These are phyloP conservation scores for Podospora bellae-mahoneyi DNA, from an alignment of 495 filamentous ascomycete genomes.

Conservation along the genomic window DNA sequence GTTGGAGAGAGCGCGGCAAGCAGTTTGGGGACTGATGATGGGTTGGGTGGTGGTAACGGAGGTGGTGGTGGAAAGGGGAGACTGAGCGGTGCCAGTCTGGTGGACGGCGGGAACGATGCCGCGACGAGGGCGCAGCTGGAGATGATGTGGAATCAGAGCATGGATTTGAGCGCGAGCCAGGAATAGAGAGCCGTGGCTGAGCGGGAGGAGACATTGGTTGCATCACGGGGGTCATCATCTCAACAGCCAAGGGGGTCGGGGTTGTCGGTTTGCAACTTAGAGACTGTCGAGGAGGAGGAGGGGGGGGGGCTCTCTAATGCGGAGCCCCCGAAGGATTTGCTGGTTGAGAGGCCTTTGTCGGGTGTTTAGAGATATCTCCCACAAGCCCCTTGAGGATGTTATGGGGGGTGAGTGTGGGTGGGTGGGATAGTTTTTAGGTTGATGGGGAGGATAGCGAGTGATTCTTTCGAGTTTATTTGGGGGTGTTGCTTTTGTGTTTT, in stretches of 20 bases:
- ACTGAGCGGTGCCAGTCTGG: conserved; percentile 43
- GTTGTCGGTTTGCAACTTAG: neutral
- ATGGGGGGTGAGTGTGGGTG: neutral
- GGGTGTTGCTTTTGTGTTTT: too few relatives aligned
- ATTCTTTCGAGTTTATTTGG: neutral
- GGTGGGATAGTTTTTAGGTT: neutral
- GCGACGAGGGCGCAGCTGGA: conserved; percentile 46
- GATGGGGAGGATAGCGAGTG: neutral
- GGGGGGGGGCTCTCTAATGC: neutral
- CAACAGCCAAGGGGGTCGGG: neutral
- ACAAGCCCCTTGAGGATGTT: neutral
- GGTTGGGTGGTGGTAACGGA: conserved; percentile 27
- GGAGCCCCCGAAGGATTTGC: neutral
- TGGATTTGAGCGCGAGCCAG: conserved; percentile 50
- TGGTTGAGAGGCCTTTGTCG: neutral
- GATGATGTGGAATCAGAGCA: conserved; percentile 54
- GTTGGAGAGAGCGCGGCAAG: neutral
- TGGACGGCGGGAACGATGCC: conserved; percentile 43
- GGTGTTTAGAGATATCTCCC: neutral
- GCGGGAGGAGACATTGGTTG: neutral
- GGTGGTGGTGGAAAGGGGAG: conserved; percentile 17
- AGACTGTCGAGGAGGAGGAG: neutral
- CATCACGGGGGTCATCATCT: neutral
- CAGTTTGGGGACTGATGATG: conserved; percentile 7
- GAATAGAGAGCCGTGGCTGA: conserved; percentile 34